phyloP scores from a whole-genome alignment of 352 stramenopile species.

The Globisporangium iwayamae region DNA sequence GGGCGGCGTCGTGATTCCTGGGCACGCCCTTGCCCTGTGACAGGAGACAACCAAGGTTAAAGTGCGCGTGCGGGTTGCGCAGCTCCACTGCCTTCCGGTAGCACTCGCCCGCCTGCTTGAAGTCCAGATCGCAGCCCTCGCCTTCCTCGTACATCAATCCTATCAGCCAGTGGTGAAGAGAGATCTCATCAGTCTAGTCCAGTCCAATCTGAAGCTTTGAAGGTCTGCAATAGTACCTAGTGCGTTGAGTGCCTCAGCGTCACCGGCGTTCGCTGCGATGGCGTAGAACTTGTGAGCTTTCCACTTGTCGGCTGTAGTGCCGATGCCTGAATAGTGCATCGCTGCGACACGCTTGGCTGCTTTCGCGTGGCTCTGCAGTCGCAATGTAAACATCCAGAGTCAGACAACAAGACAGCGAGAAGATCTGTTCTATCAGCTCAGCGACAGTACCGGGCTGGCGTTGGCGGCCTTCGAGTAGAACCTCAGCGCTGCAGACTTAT shows the following conservation, averaged over 20 bases:
- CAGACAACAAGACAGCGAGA: not conserved
- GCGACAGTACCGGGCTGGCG: constrained; percentile 16
- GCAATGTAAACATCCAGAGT: not conserved
- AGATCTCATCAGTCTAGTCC: not conserved
- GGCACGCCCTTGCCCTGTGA: constrained; percentile 57
- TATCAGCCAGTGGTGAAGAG: constrained; percentile 1
- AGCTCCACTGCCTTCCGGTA: constrained; percentile 50
- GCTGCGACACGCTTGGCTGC: constrained; percentile 53
- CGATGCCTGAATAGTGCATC: constrained; percentile 63
- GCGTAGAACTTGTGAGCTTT: constrained; percentile 53
- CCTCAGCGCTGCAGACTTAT: constrained; percentile 46
- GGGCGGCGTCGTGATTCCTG: constrained; percentile 49
- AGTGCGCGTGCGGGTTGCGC: constrained; percentile 58
- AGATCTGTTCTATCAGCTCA: not conserved
- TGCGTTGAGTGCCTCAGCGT: constrained; percentile 66
- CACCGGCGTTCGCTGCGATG: constrained; percentile 43
- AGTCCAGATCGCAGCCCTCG: constrained; percentile 67
- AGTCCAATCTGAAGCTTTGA: not conserved
- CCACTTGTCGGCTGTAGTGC: constrained; percentile 40
- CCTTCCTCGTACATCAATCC: constrained; percentile 79
- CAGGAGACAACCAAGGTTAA: constrained; percentile 74
- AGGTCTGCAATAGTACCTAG: constrained; percentile 30
- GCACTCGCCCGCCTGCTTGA: constrained; percentile 44
- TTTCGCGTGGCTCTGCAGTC: constrained; percentile 28
- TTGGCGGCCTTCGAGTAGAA: constrained; percentile 60